These are phyloP conservation scores for Rehmannia glutinosa DNA, from an alignment of 257 asterid genomes.

Conservation along the genomic window DNA sequence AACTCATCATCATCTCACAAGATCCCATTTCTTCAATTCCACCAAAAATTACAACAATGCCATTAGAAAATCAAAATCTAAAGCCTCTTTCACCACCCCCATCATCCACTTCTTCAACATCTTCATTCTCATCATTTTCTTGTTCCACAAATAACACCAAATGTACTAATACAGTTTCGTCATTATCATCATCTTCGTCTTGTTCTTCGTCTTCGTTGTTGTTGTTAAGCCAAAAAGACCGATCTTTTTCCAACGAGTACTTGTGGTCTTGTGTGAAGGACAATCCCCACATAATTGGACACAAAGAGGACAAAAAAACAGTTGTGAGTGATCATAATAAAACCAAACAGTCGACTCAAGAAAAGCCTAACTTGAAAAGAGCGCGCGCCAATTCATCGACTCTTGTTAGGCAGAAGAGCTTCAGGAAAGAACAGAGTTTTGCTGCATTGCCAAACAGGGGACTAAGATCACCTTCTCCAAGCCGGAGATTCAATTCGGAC, in stretches of 20 bases:
- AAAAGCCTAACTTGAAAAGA: slow-evolving; percentile 47
- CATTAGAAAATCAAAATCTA: neutral
- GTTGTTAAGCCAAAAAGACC: slow-evolving; percentile 34
- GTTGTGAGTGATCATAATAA: too few relatives aligned
- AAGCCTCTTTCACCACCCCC: slow-evolving; percentile 44
- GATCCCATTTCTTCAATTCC: slow-evolving; percentile 30
- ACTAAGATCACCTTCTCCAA: slow-evolving; percentile 66
- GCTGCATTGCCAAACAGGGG: slow-evolving; percentile 26
- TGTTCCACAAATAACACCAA: slow-evolving; percentile 27
- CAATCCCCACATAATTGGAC: slow-evolving; percentile 51
- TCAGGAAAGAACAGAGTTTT: slow-evolving; percentile 39
- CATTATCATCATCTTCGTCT: slow-evolving; percentile 11
- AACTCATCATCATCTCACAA: slow-evolving; percentile 56
- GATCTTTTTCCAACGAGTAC: slow-evolving; percentile 61
- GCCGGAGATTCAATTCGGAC: slow-evolving; percentile 47
- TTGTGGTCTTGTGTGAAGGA: slow-evolving; percentile 59
- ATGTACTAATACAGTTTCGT: slow-evolving; percentile 26
- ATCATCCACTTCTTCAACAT: slow-evolving; percentile 26
- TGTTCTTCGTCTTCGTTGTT: slow-evolving; percentile 27
- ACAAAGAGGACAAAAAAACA: too few relatives aligned
- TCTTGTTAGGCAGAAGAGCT: slow-evolving; percentile 58
- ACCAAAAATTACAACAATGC: slow-evolving; percentile 3
- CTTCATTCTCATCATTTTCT: slow-evolving; percentile 46
- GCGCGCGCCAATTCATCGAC: slow-evolving; percentile 58
- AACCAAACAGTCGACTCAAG: slow-evolving; percentile 14